A percentile compares a stretch with the other conserved stretches of the same genome.
Evolutionary conservation across 805 yeast genomes (phyloP).

Genomic region (Candida methanosorbosa): DNA sequence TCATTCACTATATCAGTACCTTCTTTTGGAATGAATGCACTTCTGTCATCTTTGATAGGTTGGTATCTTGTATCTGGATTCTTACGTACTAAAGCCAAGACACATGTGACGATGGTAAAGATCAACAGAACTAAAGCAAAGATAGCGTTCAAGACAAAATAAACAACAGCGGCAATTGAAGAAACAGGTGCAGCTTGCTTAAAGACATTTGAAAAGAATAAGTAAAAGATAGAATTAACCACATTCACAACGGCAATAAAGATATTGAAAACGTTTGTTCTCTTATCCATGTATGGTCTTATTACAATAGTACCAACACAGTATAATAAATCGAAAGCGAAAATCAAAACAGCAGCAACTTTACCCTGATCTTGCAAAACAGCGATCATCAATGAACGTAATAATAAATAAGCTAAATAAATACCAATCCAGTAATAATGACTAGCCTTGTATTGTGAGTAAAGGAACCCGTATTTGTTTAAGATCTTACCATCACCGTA

Average conservation of each 20-base stretch:
- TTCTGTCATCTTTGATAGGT: conserved; percentile 95
- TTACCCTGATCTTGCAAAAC: conserved; percentile 76
- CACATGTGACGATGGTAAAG: conserved; percentile 82
- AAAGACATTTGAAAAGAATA: conserved; percentile 82
- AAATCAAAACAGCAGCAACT: conserved; percentile 69
- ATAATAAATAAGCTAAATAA: conserved; percentile 52
- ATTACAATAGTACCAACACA: conserved; percentile 56
- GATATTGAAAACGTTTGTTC: conserved; percentile 91
- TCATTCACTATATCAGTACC: conserved; percentile 19
- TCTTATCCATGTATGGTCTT: conserved; percentile 89
- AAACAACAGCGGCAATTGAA: conserved; percentile 84
- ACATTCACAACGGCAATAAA: conserved; percentile 72
- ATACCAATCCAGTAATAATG: conserved; percentile 75
- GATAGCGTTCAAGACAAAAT: conserved; percentile 82
- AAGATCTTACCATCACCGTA: conserved; percentile 77
- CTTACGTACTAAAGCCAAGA: conserved; percentile 73
- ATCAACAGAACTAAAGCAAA: conserved; percentile 76
- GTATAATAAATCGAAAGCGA: conserved; percentile 67
- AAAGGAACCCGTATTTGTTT: conserved; percentile 86
- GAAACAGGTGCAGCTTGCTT: conserved; percentile 82
- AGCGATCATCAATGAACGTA: conserved; percentile 79
- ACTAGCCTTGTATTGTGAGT: conserved; percentile 85
- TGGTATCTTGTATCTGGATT: conserved; percentile 94
- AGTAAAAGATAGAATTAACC: conserved; percentile 75
- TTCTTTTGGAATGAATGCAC: conserved; percentile 77